Conservation (phyloP, 2,329 filamentous ascomycete species). For the Colletotrichum spinosum region DNA sequence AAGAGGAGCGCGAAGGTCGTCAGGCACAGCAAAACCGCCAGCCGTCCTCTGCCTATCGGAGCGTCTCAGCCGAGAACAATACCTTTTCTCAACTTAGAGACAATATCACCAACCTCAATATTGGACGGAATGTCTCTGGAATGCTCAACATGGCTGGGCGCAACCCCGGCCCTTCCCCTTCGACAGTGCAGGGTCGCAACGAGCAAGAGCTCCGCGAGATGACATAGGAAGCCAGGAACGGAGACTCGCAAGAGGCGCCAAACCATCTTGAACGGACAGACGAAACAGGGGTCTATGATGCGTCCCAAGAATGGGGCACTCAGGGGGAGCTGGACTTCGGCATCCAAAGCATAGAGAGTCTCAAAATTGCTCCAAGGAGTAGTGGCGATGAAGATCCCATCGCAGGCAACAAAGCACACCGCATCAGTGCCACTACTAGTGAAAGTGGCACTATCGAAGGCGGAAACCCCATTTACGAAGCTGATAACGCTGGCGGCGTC, state of each 20-base stretch:
- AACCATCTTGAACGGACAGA: conserved; percentile 40
- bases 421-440: background rate
- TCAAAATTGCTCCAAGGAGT: background rate
- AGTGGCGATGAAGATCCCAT: background rate
- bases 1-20: conserved; percentile 26
- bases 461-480: too few relatives aligned
- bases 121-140: conserved; percentile 61
- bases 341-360: too few relatives aligned
- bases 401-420: too few relatives aligned
- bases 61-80: conserved; percentile 58
- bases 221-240: conserved; percentile 57
- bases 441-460: background rate
- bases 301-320: background rate
- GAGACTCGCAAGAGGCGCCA: conserved; percentile 43
- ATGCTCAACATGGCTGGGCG: conserved; percentile 49
- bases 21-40: conserved; percentile 41
- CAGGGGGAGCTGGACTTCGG: conserved; percentile 11
- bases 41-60: conserved; percentile 52
- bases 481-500: background rate
- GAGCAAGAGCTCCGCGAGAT: conserved; percentile 60
- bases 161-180: conserved; percentile 40
- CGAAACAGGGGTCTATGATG: conserved; percentile 17
- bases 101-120: conserved; percentile 58
- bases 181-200: conserved; percentile 40
- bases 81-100: conserved; percentile 60